These are phyloP conservation scores for Boletus bicolor DNA, from an alignment of 768 basidiomycete genomes.

Conservation along the genomic window DNA sequence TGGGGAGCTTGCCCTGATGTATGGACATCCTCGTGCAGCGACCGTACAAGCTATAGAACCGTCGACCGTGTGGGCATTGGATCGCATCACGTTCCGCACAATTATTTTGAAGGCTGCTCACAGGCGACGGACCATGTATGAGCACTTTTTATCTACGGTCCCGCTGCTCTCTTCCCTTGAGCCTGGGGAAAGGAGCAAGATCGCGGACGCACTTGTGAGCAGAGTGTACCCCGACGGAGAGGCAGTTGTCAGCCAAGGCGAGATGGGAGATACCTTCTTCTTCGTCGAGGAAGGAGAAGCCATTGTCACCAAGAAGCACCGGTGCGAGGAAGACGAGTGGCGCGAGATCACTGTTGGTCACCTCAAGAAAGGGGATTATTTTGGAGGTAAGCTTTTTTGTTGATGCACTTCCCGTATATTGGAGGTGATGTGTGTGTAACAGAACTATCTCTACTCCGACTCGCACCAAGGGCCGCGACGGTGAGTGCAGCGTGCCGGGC, in stretches of 20 bases:
- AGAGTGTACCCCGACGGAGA: conserved; percentile 79
- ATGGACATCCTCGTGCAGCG: conserved; percentile 93
- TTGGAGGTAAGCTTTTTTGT: conserved; percentile 71
- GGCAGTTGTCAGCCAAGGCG: conserved; percentile 87
- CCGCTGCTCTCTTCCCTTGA: conserved; percentile 83
- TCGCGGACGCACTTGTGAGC: conserved; percentile 92
- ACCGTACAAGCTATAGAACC: conserved; percentile 83
- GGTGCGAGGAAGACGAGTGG: conserved; percentile 52
- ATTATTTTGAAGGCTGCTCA: conserved; percentile 94
- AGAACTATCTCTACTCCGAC: conserved; percentile 90
- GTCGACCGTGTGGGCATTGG: conserved; percentile 90
- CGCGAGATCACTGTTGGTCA: conserved; percentile 70
- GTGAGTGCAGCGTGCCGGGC: conserved; percentile 68
- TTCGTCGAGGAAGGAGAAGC: conserved; percentile 96
- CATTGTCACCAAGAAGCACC: conserved; percentile 73
- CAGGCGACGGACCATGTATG: conserved; percentile 91
- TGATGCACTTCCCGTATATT: neutral
- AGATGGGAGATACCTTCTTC: conserved; percentile 96
- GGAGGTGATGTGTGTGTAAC: conserved; percentile 14
- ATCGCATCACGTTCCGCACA: conserved; percentile 97
- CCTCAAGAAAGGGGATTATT: conserved; percentile 91
- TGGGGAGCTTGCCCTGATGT: conserved; percentile 97
- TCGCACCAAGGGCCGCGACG: conserved; percentile 92
- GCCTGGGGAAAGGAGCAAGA: conserved; percentile 89
- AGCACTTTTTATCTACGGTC: conserved; percentile 90